Percentiles rank a stretch among this genome's conserved stretches.
These are phyloP conservation scores for Prunella vulgaris DNA, from an alignment of 257 asterid species.

Conservation along the genomic window DNA sequence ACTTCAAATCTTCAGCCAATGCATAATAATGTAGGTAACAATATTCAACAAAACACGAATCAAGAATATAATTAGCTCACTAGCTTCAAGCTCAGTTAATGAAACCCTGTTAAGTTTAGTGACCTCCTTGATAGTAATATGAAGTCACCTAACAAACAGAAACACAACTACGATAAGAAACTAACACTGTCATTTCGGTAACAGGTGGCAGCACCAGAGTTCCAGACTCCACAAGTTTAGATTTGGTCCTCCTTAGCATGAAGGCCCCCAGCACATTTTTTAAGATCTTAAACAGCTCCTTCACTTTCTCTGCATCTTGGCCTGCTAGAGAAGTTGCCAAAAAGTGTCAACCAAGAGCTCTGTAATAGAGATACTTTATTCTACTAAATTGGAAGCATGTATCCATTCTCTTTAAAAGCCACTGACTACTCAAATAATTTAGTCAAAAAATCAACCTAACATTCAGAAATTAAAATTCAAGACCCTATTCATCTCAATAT, in stretches of 20 bases:
- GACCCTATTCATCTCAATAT: background rate
- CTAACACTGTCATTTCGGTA: slow-evolving; percentile 88
- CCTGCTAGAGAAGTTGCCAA: slow-evolving; percentile 39
- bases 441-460: background rate
- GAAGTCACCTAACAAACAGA: background rate
- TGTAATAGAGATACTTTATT: background rate
- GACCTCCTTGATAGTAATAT: slow-evolving; percentile 8
- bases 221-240: slow-evolving; percentile 73
- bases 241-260: slow-evolving; percentile 96
- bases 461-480: background rate
- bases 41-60: background rate
- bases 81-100: slow-evolving; percentile 16
- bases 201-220: slow-evolving; percentile 77
- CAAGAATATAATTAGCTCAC: background rate
- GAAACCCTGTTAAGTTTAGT: slow-evolving; percentile 5
- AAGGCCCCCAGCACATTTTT: slow-evolving; percentile 77
- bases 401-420: slow-evolving; percentile 1
- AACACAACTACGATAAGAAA: slow-evolving; percentile 24
- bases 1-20: slow-evolving; percentile 17
- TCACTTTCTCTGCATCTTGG: slow-evolving; percentile 45
- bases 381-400: slow-evolving; percentile 1
- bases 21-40: background rate
- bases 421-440: background rate
- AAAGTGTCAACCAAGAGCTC: slow-evolving; percentile 13
- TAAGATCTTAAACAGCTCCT: slow-evolving; percentile 54